phyloP scores from a whole-genome alignment of 139 green algal species.

The Coelastrella sp. region DNA sequence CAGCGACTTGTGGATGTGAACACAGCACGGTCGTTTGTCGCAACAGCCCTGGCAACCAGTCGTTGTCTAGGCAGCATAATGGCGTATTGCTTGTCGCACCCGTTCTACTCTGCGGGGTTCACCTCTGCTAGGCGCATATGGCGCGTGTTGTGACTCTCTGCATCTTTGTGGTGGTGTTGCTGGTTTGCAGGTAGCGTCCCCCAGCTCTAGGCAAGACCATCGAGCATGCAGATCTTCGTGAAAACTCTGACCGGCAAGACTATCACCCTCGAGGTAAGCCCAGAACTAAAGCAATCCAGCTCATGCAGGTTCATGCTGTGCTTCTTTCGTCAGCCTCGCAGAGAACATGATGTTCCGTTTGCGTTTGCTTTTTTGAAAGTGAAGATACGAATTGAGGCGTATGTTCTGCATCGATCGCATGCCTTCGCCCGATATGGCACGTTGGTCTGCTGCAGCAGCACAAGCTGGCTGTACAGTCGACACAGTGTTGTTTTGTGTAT shows the following conservation, averaged over 20 bases:
- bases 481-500: constrained; percentile 88
- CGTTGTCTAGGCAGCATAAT: no score
- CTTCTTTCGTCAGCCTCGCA: neutral
- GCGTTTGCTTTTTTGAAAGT: no score
- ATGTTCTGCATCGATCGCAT: neutral
- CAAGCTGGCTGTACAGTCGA: constrained; percentile 89
- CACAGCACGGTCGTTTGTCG: no score
- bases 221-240: constrained; percentile 93
- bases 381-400: no score
- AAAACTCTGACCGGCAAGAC: constrained; percentile 96
- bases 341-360: neutral
- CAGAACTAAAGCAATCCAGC: neutral
- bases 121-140: no score
- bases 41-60: no score
- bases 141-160: no score
- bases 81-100: no score
- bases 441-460: constrained; percentile 94
- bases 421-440: neutral
- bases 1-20: no score
- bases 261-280: constrained; percentile 90
- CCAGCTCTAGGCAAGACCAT: no score
- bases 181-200: no score
- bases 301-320: neutral
- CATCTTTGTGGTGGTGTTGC: neutral
- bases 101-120: no score